Evolutionary conservation across 306 rosid genomes (phyloP).

Genomic region (Lupinus albus): DNA sequence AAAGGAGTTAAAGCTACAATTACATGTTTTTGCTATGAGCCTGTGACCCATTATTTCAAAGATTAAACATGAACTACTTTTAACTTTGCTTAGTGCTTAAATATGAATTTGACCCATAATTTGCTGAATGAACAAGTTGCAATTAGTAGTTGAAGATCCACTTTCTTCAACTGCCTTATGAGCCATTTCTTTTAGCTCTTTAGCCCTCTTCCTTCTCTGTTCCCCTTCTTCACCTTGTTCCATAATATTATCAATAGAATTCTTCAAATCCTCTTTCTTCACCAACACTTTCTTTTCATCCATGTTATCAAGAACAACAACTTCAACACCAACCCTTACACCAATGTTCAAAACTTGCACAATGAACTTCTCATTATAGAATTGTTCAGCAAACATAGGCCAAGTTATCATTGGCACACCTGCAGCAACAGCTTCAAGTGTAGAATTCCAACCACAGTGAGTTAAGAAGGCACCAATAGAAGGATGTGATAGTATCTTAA

Average conservation of each 20-base stretch:
- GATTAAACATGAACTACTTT: neutral
- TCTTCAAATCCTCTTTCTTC: conserved; percentile 50
- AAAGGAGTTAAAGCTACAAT: neutral
- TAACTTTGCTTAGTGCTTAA: neutral
- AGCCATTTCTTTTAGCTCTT: conserved; percentile 50
- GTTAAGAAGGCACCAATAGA: conserved; percentile 66
- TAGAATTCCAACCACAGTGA: conserved; percentile 84
- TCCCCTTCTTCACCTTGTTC: conserved; percentile 55
- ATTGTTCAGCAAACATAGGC: conserved; percentile 73
- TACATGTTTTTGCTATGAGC: neutral
- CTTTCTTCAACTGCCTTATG: conserved; percentile 54
- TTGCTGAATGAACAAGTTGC: conserved; percentile 52
- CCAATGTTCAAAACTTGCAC: conserved; percentile 60
- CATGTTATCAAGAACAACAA: conserved; percentile 41
- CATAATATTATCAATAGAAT: conserved; percentile 54
- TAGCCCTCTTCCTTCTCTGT: conserved; percentile 52
- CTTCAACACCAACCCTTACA: conserved; percentile 62
- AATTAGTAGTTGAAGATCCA: conserved; percentile 59
- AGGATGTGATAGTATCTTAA: conserved; percentile 55
- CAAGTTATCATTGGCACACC: conserved; percentile 79
- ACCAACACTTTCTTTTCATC: conserved; percentile 51
- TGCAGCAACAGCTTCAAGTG: conserved; percentile 51
- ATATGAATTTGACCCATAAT: conserved; percentile 25
- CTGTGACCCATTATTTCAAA: neutral
- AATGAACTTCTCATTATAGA: conserved; percentile 62